A percentile compares a stretch with the other conserved stretches of the same genome.
phyloP scores from a whole-genome alignment of 768 basidiomycete genomes.

The Tulasnella sp. region DNA sequence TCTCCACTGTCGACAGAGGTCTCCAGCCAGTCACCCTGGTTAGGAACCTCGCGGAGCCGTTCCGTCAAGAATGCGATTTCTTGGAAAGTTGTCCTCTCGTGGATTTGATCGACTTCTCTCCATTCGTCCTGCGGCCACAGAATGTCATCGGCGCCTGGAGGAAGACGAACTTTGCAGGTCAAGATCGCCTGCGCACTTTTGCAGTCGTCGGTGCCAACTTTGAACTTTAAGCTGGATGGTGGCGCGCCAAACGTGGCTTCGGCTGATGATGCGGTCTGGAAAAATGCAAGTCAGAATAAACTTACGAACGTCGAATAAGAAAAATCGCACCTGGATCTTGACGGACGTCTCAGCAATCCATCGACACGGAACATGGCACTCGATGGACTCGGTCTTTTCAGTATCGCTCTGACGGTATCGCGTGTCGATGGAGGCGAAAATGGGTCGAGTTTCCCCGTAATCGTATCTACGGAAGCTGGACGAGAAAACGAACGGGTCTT shows the following conservation, averaged over 20 bases:
- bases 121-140: slow-evolving; percentile 73
- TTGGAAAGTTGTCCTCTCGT: slow-evolving; percentile 75
- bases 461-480: slow-evolving; percentile 68
- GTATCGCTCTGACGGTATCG: slow-evolving; percentile 65
- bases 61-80: slow-evolving; percentile 82
- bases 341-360: slow-evolving; percentile 53
- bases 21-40: slow-evolving; percentile 62
- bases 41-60: slow-evolving; percentile 67
- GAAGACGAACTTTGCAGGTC: slow-evolving; percentile 63
- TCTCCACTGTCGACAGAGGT: slow-evolving; percentile 39
- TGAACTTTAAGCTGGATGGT: slow-evolving; percentile 42
- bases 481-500: slow-evolving; percentile 82
- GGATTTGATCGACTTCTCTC: slow-evolving; percentile 77
- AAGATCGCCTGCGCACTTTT: slow-evolving; percentile 68
- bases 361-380: slow-evolving; percentile 51
- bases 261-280: slow-evolving; percentile 42
- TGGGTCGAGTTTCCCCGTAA: slow-evolving; percentile 70
- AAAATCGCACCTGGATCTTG: slow-evolving; percentile 45
- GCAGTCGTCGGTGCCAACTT: slow-evolving; percentile 55
- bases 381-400: slow-evolving; percentile 38
- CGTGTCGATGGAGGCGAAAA: slow-evolving; percentile 63
- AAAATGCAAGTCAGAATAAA: neutral
- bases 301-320: neutral
- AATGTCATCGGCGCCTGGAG: slow-evolving; percentile 52
- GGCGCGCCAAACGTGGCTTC: slow-evolving; percentile 65